phyloP scores from a whole-genome alignment of 257 asterid species.

The Forsythia viridissima region DNA sequence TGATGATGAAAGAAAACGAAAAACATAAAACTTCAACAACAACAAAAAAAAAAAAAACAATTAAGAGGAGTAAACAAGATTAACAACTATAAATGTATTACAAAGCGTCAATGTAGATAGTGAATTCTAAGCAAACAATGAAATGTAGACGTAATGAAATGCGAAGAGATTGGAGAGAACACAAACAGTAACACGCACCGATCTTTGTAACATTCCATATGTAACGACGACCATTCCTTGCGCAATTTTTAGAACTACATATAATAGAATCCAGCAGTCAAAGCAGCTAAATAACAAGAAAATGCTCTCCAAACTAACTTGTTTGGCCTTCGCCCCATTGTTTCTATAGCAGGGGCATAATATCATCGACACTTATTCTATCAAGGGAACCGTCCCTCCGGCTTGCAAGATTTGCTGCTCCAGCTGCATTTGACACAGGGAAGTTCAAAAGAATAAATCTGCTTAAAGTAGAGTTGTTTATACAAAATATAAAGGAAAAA shows the following conservation, averaged over 20 bases:
- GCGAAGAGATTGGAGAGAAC: neutral
- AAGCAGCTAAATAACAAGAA: slow-evolving; percentile 8
- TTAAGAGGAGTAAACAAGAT: neutral
- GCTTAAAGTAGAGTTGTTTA: neutral
- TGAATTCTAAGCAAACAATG: neutral
- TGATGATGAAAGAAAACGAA: too few species aligned
- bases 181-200: slow-evolving; percentile 1
- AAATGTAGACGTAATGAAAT: neutral
- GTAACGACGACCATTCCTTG: neutral
- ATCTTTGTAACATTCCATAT: neutral
- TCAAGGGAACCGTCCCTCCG: slow-evolving; percentile 63
- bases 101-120: slow-evolving; percentile 13
- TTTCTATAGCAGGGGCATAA: slow-evolving; percentile 4
- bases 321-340: slow-evolving; percentile 1
- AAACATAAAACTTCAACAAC: too few species aligned
- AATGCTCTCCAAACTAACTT: neutral
- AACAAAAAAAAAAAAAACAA: too few species aligned
- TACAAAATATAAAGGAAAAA: neutral
- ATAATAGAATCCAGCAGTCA: slow-evolving; percentile 13
- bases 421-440: slow-evolving; percentile 46
- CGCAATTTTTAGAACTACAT: slow-evolving; percentile 18
- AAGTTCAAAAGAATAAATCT: neutral
- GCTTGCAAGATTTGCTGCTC: slow-evolving; percentile 80
- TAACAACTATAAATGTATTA: slow-evolving; percentile 19
- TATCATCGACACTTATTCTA: slow-evolving; percentile 27